Evolutionary conservation across 495 filamentous ascomycete genomes (phyloP).

Genomic region (Xanthoparmelia taractica): DNA sequence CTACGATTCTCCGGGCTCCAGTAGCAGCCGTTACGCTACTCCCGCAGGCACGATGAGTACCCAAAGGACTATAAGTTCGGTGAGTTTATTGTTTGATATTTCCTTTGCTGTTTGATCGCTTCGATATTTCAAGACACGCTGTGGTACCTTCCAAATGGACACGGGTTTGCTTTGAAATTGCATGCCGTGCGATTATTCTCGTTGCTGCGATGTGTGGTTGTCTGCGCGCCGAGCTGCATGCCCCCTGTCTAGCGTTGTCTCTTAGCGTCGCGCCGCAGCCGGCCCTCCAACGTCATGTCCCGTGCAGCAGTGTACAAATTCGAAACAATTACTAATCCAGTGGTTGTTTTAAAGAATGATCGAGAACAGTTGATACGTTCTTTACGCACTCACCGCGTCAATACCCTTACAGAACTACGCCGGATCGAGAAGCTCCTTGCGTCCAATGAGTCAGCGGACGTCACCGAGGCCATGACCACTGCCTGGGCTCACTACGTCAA

Average conservation of each 20-base stretch:
- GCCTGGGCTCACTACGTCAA: conserved; percentile 71
- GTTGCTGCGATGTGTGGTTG: background rate
- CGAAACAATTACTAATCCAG: conserved; percentile 16
- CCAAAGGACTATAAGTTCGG: conserved; percentile 21
- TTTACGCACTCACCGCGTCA: conserved; percentile 57
- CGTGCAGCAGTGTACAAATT: background rate
- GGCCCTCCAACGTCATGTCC: background rate
- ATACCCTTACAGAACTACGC: conserved; percentile 66
- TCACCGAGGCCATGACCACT: conserved; percentile 58
- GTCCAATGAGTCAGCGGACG: conserved; percentile 44
- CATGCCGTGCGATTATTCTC: background rate
- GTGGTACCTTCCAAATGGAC: background rate
- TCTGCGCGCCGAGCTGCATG: background rate
- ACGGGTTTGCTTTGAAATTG: background rate
- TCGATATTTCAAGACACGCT: background rate
- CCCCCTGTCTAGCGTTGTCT: conserved; percentile 11
- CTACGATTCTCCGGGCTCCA: conserved; percentile 21
- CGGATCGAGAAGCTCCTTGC: conserved; percentile 63
- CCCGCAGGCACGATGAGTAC: conserved; percentile 22
- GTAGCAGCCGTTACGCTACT: conserved; percentile 8
- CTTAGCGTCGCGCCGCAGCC: conserved; percentile 9
- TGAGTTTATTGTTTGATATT: conserved; percentile 20
- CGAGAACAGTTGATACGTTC: conserved; percentile 44
- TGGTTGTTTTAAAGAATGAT: conserved; percentile 34
- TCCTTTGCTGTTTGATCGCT: background rate